phyloP scores from a whole-genome alignment of 2,329 filamentous ascomycete genomes.

The Colletotrichum sp. region DNA sequence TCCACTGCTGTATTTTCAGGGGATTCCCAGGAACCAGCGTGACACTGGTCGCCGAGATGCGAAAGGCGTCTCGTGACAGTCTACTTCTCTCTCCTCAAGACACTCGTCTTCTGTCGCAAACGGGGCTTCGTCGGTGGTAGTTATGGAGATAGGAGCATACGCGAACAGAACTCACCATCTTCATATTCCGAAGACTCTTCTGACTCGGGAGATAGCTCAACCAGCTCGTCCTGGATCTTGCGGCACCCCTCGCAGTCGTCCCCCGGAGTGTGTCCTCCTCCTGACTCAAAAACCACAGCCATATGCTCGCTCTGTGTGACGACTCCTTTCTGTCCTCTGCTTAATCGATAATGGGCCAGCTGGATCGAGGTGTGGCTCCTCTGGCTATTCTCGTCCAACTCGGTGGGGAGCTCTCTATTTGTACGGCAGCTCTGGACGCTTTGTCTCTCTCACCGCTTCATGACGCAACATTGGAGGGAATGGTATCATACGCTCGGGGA shows the following conservation, averaged over 20 bases:
- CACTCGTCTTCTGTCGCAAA: not conserved
- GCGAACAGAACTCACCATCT: conserved; percentile 2
- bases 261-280: not conserved
- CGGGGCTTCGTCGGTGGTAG: not conserved
- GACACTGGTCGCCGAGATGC: not conserved
- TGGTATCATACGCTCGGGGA: conserved; percentile 19
- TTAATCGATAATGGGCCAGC: not conserved
- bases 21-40: not conserved
- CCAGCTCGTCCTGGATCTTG: conserved; percentile 16
- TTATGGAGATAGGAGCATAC: not conserved
- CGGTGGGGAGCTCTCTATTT: conserved; percentile 10
- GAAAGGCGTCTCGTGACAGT: not conserved
- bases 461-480: conserved; percentile 21
- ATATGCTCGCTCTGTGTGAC: not conserved
- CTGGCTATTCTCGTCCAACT: not conserved
- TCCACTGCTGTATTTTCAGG: conserved; percentile 9
- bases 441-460: conserved; percentile 20
- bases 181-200: conserved; percentile 12
- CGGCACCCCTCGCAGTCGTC: conserved; percentile 18
- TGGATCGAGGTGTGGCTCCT: not conserved
- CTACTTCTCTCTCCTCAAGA: not conserved
- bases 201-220: conserved; percentile 1
- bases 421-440: conserved; percentile 1
- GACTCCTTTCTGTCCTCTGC: not conserved
- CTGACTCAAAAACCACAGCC: not conserved